A percentile compares a stretch with the other conserved stretches of the same genome.
Evolutionary conservation across 2,329 filamentous ascomycete genomes (phyloP).

Genomic region (Leptographium procerum): DNA sequence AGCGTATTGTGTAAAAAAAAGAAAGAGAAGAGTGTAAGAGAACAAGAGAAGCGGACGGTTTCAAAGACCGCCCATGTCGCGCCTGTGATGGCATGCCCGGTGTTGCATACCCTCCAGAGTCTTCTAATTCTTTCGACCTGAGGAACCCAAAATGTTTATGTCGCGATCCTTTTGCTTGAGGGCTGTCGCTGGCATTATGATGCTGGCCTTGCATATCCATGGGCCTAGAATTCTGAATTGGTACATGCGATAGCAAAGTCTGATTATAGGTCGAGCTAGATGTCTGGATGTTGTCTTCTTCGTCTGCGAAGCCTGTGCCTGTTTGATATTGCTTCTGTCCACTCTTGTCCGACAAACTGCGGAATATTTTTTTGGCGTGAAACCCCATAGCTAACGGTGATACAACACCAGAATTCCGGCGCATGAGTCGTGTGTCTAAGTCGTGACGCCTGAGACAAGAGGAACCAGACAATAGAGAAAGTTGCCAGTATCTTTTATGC

Average conservation of each 20-base stretch:
- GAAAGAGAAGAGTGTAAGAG: neutral
- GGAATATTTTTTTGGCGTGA: constrained; percentile 10
- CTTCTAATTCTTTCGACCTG: constrained; percentile 4
- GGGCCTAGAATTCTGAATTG: neutral
- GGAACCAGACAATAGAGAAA: no score
- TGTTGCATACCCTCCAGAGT: constrained; percentile 11
- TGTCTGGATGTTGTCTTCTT: neutral
- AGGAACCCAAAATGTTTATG: constrained; percentile 6
- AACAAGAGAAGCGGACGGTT: neutral
- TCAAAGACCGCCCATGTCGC: no score
- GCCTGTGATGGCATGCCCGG: neutral
- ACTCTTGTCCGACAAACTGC: constrained; percentile 6
- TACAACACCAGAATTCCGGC: neutral
- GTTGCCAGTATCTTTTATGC: neutral
- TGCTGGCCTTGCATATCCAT: neutral
- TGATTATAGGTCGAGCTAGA: neutral
- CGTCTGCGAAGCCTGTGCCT: constrained; percentile 7
- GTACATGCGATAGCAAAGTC: neutral
- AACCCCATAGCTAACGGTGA: constrained; percentile 8
- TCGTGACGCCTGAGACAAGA: neutral
- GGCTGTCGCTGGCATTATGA: neutral
- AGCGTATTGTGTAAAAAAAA: neutral
- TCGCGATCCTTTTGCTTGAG: constrained; percentile 1
- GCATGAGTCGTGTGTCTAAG: neutral
- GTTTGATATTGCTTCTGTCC: constrained; percentile 1